Evolutionary conservation across 2,329 filamentous ascomycete species (phyloP), one percentile per base, ranked within the genome.

Genomic region (Phialemonium atrogriseum): DNA sequence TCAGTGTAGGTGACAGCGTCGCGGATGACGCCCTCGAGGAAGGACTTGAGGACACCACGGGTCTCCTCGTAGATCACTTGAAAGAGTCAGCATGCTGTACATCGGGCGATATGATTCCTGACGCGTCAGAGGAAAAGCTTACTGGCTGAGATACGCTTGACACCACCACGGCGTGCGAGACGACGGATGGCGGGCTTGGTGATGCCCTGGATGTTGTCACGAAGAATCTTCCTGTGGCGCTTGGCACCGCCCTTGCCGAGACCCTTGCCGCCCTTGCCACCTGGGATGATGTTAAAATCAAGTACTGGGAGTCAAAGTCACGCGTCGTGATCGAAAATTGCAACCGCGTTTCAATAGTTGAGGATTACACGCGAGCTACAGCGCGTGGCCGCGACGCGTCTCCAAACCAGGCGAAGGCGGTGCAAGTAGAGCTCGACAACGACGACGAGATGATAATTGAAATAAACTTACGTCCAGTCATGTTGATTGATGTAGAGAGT

Each of bases 121-220:
- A n/a, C n/a, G n/a, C n/a, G n/a, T n/a, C 18, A 23, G 15, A 24
- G 15, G 27, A 24, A 26, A 9, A 32, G 69, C 73, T 62, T 77
- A 84, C 80, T 93, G 60, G 88, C 88, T 56, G 87, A 94, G 56
- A 95, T 95, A 94, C 87, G 87, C 84, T 95, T 95, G 77, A 95
- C 87, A 88, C 87, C 87, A 67, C 87, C 88, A 89, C 88, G 87
- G 70, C 88, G 88, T 46, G 88, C 88, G 62, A 95, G 86, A 91
- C 88, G 87, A 56, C 88, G 83, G 68, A 95, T 95, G 55, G 88
- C 88, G 53, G 88, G 88, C 83, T 95, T 95, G 58, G 88, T 95
- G 60, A 95, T 95, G 70, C 88, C 87, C 73, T 94, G 87, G 60
- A 95, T 95, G 83, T 94, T 94, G 82, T 94, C 88, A 68, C 88